A percentile compares a stretch with the other conserved stretches of the same genome.
Conservation (phyloP, 2,329 filamentous ascomycete species). For the Cordyceps tenuipes region DNA sequence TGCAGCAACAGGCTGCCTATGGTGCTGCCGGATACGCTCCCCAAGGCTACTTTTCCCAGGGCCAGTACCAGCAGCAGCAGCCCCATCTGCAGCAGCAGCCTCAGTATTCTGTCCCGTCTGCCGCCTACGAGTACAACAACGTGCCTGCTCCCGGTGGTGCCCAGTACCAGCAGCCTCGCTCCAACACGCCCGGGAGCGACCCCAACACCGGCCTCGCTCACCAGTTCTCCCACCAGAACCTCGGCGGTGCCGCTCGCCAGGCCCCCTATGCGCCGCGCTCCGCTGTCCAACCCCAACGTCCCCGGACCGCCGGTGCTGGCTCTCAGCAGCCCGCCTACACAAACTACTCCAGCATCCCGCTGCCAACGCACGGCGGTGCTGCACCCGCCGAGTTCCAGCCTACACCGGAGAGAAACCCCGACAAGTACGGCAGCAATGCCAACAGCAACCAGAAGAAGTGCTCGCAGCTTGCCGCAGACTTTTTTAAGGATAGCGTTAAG, state of each 20-base stretch:
- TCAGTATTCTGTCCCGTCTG: slow-evolving; percentile 31
- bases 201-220: slow-evolving; percentile 86
- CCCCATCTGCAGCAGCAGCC: slow-evolving; percentile 38
- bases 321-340: slow-evolving; percentile 55
- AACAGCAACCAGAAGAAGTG: slow-evolving; percentile 66
- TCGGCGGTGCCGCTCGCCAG: slow-evolving; percentile 63
- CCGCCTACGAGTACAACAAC: slow-evolving; percentile 39
- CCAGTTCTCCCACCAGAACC: slow-evolving; percentile 94
- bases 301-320: slow-evolving; percentile 70
- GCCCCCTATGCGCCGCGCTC: slow-evolving; percentile 62
- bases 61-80: slow-evolving; percentile 57
- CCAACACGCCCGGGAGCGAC: slow-evolving; percentile 61
- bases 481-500: slow-evolving; percentile 98
- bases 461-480: slow-evolving; percentile 67
- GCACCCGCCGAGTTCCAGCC: slow-evolving; percentile 66
- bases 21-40: slow-evolving; percentile 18
- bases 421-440: slow-evolving; percentile 59
- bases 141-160: slow-evolving; percentile 31
- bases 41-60: slow-evolving; percentile 34
- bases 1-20: slow-evolving; percentile 36
- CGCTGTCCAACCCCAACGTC: slow-evolving; percentile 67
- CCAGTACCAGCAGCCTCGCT: slow-evolving; percentile 38
- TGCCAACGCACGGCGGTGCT: slow-evolving; percentile 50
- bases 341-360: slow-evolving; percentile 55
- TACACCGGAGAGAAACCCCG: slow-evolving; percentile 78